Base-by-base conservation (phyloP, 129 eudicot species). In the Flaveria trinervia region DNA sequence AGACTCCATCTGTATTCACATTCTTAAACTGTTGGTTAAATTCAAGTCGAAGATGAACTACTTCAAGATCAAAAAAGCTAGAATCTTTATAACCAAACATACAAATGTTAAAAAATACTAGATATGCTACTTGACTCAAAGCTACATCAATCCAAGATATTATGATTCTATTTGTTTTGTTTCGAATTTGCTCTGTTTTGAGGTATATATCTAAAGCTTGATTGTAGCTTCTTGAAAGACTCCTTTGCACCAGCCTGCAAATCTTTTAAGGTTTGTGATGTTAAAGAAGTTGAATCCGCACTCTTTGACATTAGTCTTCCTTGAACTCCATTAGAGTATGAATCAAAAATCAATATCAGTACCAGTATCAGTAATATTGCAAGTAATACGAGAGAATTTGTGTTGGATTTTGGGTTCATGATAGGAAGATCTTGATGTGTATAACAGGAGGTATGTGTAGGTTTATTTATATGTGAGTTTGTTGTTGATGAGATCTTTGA, bases 151-250 rank as follows among this genome's bases (percentile, higher is more conserved):
- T 64, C 23, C 59, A 46, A 8, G 39, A 33, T 17, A 4, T 30
- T 30, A 55, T 76, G 65, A 77, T 81, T 36, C 79, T 88, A 87
- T 92, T 89, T 89, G 86, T 92, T 92, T 82, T 86, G 89, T 7
- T 85, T 93, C 7, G 98, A 97, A 83, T 90, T 93, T 3, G 91
- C 84, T 88, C 92, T 82, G 84, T 92, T 93, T 22, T 86, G 92
- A 77, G 98, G 97, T 76, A 93, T 76, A 76, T 17, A 69, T 55
- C 96, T 61, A 23, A 85, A 79, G 81, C 97, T 93, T 3, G 97
- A 79, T 23, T 79, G 72, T 70, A 81, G 71, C 82, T 79, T 77
- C 91, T 86, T 88, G 74, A 70, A 84, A 62, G 88, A 84, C 69
- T 82, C 70, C 73, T 85, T 84, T 77, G 83, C 71, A 20, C 80